Evolutionary conservation across 2,329 filamentous ascomycete genomes (phyloP), one percentile per base, ranked within the genome.

Genomic region (Fusarium haematococcum): DNA sequence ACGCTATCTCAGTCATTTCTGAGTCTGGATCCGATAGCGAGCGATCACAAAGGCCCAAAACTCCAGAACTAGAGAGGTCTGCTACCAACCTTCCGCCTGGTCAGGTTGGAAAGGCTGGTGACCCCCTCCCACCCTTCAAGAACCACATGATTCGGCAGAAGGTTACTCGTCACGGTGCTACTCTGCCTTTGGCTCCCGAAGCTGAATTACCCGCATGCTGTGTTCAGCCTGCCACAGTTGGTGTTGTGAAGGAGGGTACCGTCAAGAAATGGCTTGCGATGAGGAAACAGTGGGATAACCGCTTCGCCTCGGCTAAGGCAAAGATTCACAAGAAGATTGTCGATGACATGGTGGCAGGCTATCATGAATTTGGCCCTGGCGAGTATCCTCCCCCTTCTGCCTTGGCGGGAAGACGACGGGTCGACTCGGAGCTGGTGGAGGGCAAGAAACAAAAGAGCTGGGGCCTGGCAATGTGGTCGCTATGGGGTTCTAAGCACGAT

Each of bases 71-170:
- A 3, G 67, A 75, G 27, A 63, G 64, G 25, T 64, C 68, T 23
- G 71, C 74, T 30, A 60, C 69, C 20, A 69, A 81, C 27, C 75
- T 75, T 23, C 67, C 67, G 33, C 59, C 63, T 41, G 80, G 79
- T 4, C 79, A 87, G n/a, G 89, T 98, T 9, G 95, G 96, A n/a
- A 94, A 90, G 80, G 95, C 95, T 3, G 95, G 95, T 1, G 95
- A 97, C 77, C 90, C 94, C 5, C 84, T 98, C 1, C 96, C 95
- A 0, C 84, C 88, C 0, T 98, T 98, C 82, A 88, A 90, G 62
- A 87, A 93, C 69, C 92, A 97, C 81, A 98, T 98, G 95, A 95
- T 99, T 70, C 92, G 97, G 10, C 95, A 99, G 81, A 88, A 93
- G 32, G 92, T 98, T 23, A 93, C 94, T 70, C 88, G 93, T 2